Evolutionary conservation across 371 early-diverging fungal genomes (phyloP).

Genomic region (Haplosporangium sp.): DNA sequence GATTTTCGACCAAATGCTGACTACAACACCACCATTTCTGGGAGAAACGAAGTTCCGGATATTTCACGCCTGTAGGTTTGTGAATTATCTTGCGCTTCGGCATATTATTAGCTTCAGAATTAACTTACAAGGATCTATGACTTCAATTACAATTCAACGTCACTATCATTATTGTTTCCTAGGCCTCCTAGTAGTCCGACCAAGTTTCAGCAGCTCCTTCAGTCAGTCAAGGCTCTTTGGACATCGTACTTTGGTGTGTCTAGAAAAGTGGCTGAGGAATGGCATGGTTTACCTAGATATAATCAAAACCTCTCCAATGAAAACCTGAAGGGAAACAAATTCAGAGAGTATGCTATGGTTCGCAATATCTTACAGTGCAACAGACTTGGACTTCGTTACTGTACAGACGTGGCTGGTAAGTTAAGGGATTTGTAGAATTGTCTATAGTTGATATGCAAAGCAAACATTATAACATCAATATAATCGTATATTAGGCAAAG

Average conservation of each 20-base stretch:
- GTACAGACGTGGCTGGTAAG: constrained; percentile 78
- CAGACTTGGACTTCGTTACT: constrained; percentile 72
- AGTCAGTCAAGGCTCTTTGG: constrained; percentile 30
- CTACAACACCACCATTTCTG: constrained; percentile 58
- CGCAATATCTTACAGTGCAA: constrained; percentile 75
- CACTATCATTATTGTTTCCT: neutral
- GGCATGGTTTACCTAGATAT: constrained; percentile 59
- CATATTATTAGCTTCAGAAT: too few relatives aligned
- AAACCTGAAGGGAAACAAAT: constrained; percentile 56
- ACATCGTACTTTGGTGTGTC: constrained; percentile 34
- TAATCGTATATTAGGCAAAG: constrained; percentile 58
- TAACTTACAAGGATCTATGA: neutral
- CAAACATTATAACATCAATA: neutral
- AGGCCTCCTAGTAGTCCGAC: constrained; percentile 34
- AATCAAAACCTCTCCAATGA: constrained; percentile 44
- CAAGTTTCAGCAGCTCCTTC: constrained; percentile 2
- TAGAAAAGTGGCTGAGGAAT: constrained; percentile 42
- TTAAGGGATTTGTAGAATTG: neutral
- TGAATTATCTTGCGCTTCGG: neutral
- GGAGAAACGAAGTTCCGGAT: constrained; percentile 28
- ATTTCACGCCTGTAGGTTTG: constrained; percentile 34
- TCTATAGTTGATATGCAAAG: neutral
- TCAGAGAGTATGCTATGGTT: constrained; percentile 82
- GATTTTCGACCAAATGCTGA: constrained; percentile 76
- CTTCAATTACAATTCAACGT: neutral